Evolutionary conservation across 1,139 yeast genomes (phyloP).

Genomic region (Saccharomyces hybrid): DNA sequence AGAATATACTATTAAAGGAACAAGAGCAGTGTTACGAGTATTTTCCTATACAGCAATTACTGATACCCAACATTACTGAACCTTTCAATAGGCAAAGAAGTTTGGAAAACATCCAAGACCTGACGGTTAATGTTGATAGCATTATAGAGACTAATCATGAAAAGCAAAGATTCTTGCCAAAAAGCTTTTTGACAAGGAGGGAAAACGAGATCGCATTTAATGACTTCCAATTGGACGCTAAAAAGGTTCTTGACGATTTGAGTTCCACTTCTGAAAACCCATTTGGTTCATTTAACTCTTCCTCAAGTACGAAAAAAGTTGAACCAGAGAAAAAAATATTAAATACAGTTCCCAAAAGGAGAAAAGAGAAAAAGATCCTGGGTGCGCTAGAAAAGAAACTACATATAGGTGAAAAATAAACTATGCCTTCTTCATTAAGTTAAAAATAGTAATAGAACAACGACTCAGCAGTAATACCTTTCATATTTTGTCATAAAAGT

Average conservation of each 20-base stretch:
- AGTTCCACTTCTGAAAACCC: not conserved
- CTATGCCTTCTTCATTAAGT: too few species aligned
- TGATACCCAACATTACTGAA: slow-evolving; percentile 4
- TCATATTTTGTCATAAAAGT: too few species aligned
- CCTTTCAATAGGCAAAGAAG: not conserved
- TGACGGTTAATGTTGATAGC: slow-evolving; percentile 11
- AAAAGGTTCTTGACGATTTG: slow-evolving; percentile 11
- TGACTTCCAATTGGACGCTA: slow-evolving; percentile 12
- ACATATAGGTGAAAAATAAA: not conserved
- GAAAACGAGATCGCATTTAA: slow-evolving; percentile 17
- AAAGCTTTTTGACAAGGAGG: slow-evolving; percentile 7
- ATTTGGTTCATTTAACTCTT: not conserved
- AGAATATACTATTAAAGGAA: slow-evolving; percentile 8
- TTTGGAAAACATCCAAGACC: slow-evolving; percentile 4
- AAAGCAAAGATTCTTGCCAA: not conserved
- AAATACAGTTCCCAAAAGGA: not conserved
- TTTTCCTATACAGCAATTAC: slow-evolving; percentile 10
- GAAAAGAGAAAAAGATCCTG: not conserved
- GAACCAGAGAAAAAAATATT: not conserved
- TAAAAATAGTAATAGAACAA: not conserved
- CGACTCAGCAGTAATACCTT: not conserved
- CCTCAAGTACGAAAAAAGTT: not conserved
- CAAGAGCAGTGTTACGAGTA: slow-evolving; percentile 7
- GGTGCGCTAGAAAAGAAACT: not conserved
- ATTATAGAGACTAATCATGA: slow-evolving; percentile 8